phyloP scores from a whole-genome alignment of 1,139 yeast species.

The Kodamaea suecica region DNA sequence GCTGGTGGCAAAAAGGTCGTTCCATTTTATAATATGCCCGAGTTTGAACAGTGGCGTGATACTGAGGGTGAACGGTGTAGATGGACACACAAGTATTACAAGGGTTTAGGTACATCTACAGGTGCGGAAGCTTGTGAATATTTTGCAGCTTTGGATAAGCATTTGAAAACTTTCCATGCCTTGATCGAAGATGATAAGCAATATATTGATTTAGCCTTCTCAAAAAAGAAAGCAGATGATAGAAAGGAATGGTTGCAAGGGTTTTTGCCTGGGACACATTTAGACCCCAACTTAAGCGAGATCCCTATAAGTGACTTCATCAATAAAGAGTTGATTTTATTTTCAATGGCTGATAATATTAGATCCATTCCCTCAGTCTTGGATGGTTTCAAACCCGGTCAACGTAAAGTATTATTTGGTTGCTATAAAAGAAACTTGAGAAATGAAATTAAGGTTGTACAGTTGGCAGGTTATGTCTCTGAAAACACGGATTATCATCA shows the following conservation, averaged over 20 bases:
- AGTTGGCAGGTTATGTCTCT: conserved; percentile 84
- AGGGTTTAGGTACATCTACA: conserved; percentile 96
- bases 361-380: conserved; percentile 92
- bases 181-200: conserved; percentile 76
- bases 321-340: conserved; percentile 89
- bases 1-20: conserved; percentile 45
- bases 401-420: conserved; percentile 87
- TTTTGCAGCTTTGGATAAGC: conserved; percentile 81
- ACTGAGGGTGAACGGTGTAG: conserved; percentile 71
- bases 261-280: conserved; percentile 85
- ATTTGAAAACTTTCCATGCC: conserved; percentile 81
- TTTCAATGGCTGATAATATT: conserved; percentile 94
- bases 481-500: conserved; percentile 95
- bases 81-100: conserved; percentile 94
- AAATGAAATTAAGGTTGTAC: conserved; percentile 84
- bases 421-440: conserved; percentile 79
- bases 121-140: conserved; percentile 83
- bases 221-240: conserved; percentile 94
- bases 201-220: conserved; percentile 88
- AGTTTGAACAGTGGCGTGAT: conserved; percentile 91
- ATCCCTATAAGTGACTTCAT: conserved; percentile 94
- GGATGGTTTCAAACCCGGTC: conserved; percentile 98
- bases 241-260: conserved; percentile 96
- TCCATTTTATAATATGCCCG: conserved; percentile 93
- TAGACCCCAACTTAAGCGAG: conserved; percentile 72